Evolutionary conservation across 2,329 filamentous ascomycete genomes (phyloP).

Genomic region (Trichoderma lentiforme): DNA sequence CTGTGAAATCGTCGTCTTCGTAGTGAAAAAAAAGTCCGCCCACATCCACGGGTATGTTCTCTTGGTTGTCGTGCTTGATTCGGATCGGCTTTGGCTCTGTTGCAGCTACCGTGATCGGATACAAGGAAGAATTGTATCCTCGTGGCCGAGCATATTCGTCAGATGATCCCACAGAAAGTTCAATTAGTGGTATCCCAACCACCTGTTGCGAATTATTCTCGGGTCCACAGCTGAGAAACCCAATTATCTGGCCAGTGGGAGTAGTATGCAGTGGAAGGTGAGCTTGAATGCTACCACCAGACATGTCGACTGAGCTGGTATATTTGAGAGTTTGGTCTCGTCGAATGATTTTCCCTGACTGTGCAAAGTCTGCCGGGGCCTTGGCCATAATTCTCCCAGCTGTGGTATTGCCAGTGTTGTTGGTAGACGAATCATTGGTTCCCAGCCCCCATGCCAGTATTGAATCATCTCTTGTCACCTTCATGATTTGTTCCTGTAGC

Average conservation of each 20-base stretch:
- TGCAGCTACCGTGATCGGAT: not conserved
- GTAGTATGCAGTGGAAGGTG: not conserved
- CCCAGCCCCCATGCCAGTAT: constrained; percentile 22
- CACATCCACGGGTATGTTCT: not conserved
- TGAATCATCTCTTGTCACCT: constrained; percentile 19
- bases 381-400: constrained; percentile 3
- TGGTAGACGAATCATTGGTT: not conserved
- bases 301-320: constrained; percentile 8
- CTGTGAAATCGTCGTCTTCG: not conserved
- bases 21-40: not conserved
- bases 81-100: not conserved
- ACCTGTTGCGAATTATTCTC: not conserved
- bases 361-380: constrained; percentile 15
- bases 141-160: constrained; percentile 8
- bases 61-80: not conserved
- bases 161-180: not conserved
- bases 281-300: constrained; percentile 13
- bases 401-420: not conserved
- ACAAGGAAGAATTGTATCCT: not conserved
- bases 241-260: not conserved
- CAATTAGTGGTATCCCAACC: constrained; percentile 17
- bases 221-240: constrained; percentile 14
- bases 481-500: constrained; percentile 22
- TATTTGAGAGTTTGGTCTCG: constrained; percentile 1
- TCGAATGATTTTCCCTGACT: constrained; percentile 9